Conservation (phyloP, 805 yeast species). For the Saccharomycopsis sp. region DNA sequence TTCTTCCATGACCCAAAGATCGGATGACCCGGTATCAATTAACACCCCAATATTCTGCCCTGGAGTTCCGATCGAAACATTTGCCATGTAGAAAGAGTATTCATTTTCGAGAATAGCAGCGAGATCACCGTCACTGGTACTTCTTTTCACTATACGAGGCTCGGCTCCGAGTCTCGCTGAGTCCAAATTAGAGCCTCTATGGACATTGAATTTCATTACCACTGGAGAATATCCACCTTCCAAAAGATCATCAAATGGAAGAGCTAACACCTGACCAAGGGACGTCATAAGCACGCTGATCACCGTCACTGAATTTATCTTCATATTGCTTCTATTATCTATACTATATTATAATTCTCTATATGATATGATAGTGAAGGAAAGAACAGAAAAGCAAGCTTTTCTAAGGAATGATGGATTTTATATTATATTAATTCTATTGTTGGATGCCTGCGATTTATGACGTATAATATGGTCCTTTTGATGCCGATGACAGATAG, state of each 20-base stretch:
- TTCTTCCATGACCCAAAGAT: conserved; percentile 55
- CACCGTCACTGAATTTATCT: neutral
- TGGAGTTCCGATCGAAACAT: conserved; percentile 49
- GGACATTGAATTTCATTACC: conserved; percentile 19
- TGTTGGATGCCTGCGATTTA: no score
- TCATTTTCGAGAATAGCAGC: conserved; percentile 34
- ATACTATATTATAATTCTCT: no score
- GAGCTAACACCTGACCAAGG: neutral
- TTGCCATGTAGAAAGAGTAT: conserved; percentile 39
- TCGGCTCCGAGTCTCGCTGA: conserved; percentile 4
- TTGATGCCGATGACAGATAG: neutral
- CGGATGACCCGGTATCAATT: conserved; percentile 75
- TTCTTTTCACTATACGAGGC: conserved; percentile 24
- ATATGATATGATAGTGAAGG: no score
- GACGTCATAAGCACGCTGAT: neutral
- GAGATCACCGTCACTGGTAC: conserved; percentile 26
- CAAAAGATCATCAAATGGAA: neutral
- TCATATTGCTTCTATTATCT: neutral
- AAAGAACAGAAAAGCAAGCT: no score
- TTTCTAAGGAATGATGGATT: neutral
- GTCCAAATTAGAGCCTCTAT: conserved; percentile 13
- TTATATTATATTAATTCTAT: no score
- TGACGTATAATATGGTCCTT: no score
- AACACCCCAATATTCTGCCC: conserved; percentile 48
- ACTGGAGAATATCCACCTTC: neutral